Percentiles rank a stretch among this genome's conserved stretches.
These are phyloP conservation scores for Polygonum aviculare DNA, from an alignment of 148 eudicot genomes.

Conservation along the genomic window DNA sequence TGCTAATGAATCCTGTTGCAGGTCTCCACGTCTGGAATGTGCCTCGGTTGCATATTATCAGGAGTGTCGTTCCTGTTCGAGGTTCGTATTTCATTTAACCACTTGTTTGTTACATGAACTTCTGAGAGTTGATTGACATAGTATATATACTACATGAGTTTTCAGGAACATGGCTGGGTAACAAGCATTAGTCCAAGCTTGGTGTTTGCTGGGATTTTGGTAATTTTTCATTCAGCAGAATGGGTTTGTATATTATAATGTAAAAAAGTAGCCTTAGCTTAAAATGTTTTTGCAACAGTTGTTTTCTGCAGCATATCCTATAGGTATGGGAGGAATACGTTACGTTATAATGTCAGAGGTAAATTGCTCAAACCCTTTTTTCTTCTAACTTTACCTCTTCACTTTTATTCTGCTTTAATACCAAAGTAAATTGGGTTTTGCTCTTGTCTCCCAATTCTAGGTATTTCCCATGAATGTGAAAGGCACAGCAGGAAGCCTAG, in stretches of 20 bases:
- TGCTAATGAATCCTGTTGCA: conserved; percentile 3
- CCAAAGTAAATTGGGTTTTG: background rate
- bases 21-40: conserved; percentile 13
- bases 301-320: conserved; percentile 18
- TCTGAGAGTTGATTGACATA: background rate
- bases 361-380: background rate
- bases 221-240: background rate
- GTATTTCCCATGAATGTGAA: conserved; percentile 17
- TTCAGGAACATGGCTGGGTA: conserved; percentile 25
- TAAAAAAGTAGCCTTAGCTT: background rate
- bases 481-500: conserved; percentile 18
- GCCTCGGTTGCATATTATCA: conserved; percentile 13
- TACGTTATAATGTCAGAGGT: conserved; percentile 26
- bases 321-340: conserved; percentile 33
- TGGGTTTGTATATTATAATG: no score
- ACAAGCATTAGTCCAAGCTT: conserved; percentile 19
- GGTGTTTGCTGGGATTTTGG: conserved; percentile 23
- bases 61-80: conserved; percentile 15
- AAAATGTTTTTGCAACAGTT: background rate
- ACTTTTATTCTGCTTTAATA: background rate
- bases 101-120: background rate
- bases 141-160: background rate
- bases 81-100: background rate
- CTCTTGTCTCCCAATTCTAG: background rate
- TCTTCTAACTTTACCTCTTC: no score